A percentile compares a stretch with the other conserved stretches of the same genome.
phyloP scores from a whole-genome alignment of 2,329 filamentous ascomycete genomes.

The Salinomyces thailandicus region DNA sequence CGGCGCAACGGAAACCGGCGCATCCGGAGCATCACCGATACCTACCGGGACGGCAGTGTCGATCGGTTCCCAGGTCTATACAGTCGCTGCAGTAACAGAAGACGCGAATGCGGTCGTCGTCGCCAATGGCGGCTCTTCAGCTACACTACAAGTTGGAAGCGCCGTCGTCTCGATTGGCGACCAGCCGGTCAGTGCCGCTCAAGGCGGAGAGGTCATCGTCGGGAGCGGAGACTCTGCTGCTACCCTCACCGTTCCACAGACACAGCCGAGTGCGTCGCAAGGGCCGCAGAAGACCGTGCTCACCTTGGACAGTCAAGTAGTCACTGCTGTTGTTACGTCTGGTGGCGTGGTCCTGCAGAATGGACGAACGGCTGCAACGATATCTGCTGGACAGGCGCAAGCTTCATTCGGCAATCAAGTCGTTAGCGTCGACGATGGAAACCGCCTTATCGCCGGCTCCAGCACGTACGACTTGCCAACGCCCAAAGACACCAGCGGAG shows the following conservation, averaged over 20 bases:
- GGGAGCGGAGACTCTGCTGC: not conserved
- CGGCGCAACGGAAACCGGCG: not conserved
- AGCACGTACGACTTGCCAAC: not conserved
- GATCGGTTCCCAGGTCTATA: not conserved
- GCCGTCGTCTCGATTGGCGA: not conserved
- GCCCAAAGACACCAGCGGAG: not conserved
- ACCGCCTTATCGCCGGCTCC: not conserved
- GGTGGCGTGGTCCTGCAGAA: not conserved
- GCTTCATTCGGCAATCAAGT: not conserved
- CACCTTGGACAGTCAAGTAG: not conserved
- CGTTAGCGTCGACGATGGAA: not conserved
- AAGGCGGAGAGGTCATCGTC: not conserved
- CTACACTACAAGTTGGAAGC: not conserved
- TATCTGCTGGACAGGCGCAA: not conserved
- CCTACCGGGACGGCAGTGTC: not conserved
- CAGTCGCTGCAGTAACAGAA: not conserved
- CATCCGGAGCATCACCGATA: not conserved
- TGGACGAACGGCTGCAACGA: not conserved
- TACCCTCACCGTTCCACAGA: not conserved
- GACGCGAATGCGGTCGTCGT: not conserved
- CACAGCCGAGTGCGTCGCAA: not conserved
- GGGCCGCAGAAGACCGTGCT: not conserved
- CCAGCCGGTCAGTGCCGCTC: not conserved
- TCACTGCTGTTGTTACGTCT: not conserved
- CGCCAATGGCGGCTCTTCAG: not conserved